Evolutionary conservation across 2,329 filamentous ascomycete species (phyloP).

Genomic region (Xylaria hypoxylon): DNA sequence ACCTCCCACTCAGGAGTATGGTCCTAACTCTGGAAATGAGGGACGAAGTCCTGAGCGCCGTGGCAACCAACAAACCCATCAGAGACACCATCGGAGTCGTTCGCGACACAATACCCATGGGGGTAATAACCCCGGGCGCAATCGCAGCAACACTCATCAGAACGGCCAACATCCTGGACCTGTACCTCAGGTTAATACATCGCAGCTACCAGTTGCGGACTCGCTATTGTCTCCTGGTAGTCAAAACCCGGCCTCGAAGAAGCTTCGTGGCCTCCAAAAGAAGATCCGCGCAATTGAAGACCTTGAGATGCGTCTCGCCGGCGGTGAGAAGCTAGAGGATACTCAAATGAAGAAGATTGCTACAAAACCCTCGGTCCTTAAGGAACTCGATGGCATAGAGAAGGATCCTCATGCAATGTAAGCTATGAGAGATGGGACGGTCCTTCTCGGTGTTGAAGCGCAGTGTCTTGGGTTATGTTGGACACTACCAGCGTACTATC

Average conservation of each 20-base stretch:
- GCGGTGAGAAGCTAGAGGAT: conserved; percentile 96
- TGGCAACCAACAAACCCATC: conserved; percentile 65
- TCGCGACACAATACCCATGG: conserved; percentile 63
- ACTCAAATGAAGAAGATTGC: conserved; percentile 99
- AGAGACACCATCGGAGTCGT: conserved; percentile 62
- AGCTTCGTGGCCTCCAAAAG: conserved; percentile 91
- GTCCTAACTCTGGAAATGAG: conserved; percentile 61
- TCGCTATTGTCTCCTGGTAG: conserved; percentile 57
- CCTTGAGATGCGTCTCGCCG: conserved; percentile 93
- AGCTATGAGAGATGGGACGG: not conserved
- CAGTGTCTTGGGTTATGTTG: conserved; percentile 23
- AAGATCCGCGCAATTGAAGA: conserved; percentile 98
- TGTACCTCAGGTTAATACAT: conserved; percentile 48
- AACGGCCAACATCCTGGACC: conserved; percentile 49
- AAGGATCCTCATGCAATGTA: conserved; percentile 48
- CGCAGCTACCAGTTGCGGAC: conserved; percentile 60
- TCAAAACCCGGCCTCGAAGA: conserved; percentile 87
- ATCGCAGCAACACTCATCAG: conserved; percentile 63
- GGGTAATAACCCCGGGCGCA: conserved; percentile 60
- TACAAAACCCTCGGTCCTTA: conserved; percentile 85
- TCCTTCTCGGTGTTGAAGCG: conserved; percentile 2
- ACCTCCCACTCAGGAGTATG: conserved; percentile 58
- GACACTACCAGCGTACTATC: conserved; percentile 24
- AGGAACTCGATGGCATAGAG: conserved; percentile 77
- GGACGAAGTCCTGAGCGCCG: conserved; percentile 76